Percentiles rank a stretch among this genome's conserved stretches.
phyloP scores from a whole-genome alignment of 1,139 yeast genomes.

The Diutina rugosa region DNA sequence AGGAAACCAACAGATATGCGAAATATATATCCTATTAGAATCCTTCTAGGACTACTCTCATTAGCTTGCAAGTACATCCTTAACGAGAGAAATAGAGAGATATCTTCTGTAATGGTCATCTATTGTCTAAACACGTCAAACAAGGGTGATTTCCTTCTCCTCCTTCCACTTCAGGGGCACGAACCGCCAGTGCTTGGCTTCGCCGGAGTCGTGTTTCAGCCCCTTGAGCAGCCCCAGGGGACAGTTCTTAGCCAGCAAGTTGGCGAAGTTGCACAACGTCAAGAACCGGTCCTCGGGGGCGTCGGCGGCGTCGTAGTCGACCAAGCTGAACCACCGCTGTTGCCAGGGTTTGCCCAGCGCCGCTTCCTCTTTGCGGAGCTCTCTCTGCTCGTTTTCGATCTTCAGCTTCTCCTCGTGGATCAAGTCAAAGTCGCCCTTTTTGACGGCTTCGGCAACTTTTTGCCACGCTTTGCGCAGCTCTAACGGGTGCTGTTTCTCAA shows the following conservation, averaged over 20 bases:
- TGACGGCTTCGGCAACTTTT: slow-evolving; percentile 80
- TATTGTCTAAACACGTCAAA: neutral
- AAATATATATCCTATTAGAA: too few species aligned
- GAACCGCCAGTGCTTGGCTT: slow-evolving; percentile 60
- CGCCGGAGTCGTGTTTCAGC: slow-evolving; percentile 37
- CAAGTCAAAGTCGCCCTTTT: slow-evolving; percentile 55
- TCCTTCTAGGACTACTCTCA: too few species aligned
- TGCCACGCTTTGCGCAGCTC: slow-evolving; percentile 83
- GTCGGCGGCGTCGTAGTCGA: slow-evolving; percentile 25
- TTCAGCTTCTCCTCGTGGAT: slow-evolving; percentile 63
- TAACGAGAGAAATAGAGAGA: too few species aligned
- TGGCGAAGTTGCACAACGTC: slow-evolving; percentile 38
- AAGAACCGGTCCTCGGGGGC: slow-evolving; percentile 20
- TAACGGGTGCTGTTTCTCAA: slow-evolving; percentile 59
- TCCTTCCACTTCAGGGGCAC: slow-evolving; percentile 37
- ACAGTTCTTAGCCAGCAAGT: slow-evolving; percentile 46
- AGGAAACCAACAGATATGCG: too few species aligned
- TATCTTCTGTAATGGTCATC: neutral
- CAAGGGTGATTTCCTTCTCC: slow-evolving; percentile 44
- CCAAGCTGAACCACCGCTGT: slow-evolving; percentile 63
- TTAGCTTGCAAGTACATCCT: too few species aligned
- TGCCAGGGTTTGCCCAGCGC: slow-evolving; percentile 48
- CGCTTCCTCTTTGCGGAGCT: slow-evolving; percentile 53
- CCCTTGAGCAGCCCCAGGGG: slow-evolving; percentile 52
- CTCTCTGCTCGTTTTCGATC: slow-evolving; percentile 78